These are phyloP conservation scores for Purshia tridentata DNA, from an alignment of 306 rosid genomes.

Conservation along the genomic window DNA sequence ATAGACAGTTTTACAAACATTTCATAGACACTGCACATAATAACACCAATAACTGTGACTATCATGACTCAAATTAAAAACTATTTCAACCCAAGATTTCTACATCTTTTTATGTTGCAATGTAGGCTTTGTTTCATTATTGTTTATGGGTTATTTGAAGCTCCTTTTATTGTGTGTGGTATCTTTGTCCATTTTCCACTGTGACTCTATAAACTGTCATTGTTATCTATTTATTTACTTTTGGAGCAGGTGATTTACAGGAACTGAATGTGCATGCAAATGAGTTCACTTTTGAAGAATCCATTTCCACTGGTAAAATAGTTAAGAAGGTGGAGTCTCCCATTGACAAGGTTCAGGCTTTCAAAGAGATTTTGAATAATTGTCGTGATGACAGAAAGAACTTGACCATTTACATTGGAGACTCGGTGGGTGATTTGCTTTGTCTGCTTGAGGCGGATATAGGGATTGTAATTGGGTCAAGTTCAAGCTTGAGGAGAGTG, in stretches of 20 bases:
- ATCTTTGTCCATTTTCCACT: not conserved
- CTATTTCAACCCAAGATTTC: no score
- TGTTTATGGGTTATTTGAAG: not conserved
- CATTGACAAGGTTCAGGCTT: conserved; percentile 74
- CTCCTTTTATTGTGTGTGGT: not conserved
- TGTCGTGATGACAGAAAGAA: conserved; percentile 50
- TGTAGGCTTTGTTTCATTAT: not conserved
- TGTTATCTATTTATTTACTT: conserved; percentile 15
- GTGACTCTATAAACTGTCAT: conserved; percentile 6
- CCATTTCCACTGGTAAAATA: conserved; percentile 82
- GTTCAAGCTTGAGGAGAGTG: conserved; percentile 80
- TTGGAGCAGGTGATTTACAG: conserved; percentile 62
- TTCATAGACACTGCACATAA: no score
- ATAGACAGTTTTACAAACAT: not conserved
- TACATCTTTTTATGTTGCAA: no score
- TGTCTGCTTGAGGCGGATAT: conserved; percentile 95
- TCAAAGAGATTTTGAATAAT: conserved; percentile 44
- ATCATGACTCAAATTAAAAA: no score
- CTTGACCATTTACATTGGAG: conserved; percentile 77
- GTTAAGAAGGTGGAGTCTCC: conserved; percentile 87
- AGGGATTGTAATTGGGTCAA: conserved; percentile 88
- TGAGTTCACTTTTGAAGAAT: conserved; percentile 69
- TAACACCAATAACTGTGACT: no score
- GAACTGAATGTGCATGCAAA: conserved; percentile 76
- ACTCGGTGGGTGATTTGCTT: conserved; percentile 90